Evolutionary conservation across 2,329 filamentous ascomycete species (phyloP).

Genomic region (Monilinia vaccinii-corymbosi): DNA sequence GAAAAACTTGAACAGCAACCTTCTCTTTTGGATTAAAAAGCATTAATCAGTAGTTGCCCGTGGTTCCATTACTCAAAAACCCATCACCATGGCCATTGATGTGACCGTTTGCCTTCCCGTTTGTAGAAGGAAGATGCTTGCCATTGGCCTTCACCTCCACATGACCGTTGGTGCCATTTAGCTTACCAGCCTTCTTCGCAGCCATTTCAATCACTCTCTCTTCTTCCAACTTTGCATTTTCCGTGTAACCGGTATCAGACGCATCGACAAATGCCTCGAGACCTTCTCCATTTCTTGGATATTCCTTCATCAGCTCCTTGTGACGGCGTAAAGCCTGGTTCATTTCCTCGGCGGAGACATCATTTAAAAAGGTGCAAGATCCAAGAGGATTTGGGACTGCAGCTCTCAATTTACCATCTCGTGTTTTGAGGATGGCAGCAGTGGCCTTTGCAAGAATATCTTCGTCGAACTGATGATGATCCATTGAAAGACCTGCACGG

Average conservation of each 20-base stretch:
- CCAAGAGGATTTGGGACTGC: constrained; percentile 62
- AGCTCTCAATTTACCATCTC: constrained; percentile 58
- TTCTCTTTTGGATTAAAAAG: neutral
- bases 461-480: constrained; percentile 59
- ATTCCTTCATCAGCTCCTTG: constrained; percentile 54
- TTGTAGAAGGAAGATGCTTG: neutral
- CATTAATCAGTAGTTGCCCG: neutral
- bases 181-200: constrained; percentile 20
- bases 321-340: constrained; percentile 49
- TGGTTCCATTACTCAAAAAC: neutral
- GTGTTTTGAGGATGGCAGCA: constrained; percentile 59
- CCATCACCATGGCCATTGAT: neutral
- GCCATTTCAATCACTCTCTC: constrained; percentile 18
- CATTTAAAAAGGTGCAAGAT: constrained; percentile 58
- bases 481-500: constrained; percentile 60
- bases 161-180: constrained; percentile 19
- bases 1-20: neutral
- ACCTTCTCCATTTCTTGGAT: constrained; percentile 54
- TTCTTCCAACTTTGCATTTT: constrained; percentile 24
- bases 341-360: constrained; percentile 54
- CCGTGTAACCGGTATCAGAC: constrained; percentile 53
- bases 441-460: constrained; percentile 57
- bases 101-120: neutral
- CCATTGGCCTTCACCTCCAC: neutral
- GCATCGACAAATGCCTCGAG: constrained; percentile 61